Base-by-base conservation (phyloP, 805 yeast species). In the Sugiyamaella chiloensis region DNA sequence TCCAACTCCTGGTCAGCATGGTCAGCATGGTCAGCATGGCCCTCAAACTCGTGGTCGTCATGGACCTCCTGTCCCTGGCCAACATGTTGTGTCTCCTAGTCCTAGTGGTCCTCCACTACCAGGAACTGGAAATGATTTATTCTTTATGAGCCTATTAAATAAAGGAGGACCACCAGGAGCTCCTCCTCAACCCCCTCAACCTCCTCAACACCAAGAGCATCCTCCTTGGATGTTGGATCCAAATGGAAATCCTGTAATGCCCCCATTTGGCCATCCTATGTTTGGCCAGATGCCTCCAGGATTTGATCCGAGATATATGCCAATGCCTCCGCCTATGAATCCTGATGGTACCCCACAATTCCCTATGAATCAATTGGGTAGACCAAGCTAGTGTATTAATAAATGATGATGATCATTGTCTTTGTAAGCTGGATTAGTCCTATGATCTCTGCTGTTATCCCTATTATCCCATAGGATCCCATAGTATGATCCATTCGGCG, bases 91-190 rank as follows among this genome's bases (percentile, higher is more conserved):
- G 42, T 34, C 40, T 12, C 37, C 41, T 12, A 23, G 48, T 3
- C 31, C 46, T 21, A 5, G 17, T 9, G 41, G 46, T 4, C 30
- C 51, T 20, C 44, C 39, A 24, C 12, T 23, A 6, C 31, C 42
- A 4, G 24, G 34, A 34, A 19, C 34, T 20, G 49, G 49, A 9
- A 51, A 58, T 32, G 61, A 58, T 30, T 34, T 40, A 12, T 58
- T 58, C 40, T 58, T 58, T 36, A 39, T 51, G 56, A 55, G 60
- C 29, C 31, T 58, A 17, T 48, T 58, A 6, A 53, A 55, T 42
- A 58, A 58, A 42, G 41, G 55, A 34, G 14, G 36, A 9, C 7
- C 7, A 5, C 35, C 24, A 21, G n/a, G 12, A 12, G 11, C 12
- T 4, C 7, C 9, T 3, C 3, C 20, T 12, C 8, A 8, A 12